These are phyloP conservation scores for Hortiboletus flavorubellus DNA, from an alignment of 768 basidiomycete species.

Conservation along the genomic window DNA sequence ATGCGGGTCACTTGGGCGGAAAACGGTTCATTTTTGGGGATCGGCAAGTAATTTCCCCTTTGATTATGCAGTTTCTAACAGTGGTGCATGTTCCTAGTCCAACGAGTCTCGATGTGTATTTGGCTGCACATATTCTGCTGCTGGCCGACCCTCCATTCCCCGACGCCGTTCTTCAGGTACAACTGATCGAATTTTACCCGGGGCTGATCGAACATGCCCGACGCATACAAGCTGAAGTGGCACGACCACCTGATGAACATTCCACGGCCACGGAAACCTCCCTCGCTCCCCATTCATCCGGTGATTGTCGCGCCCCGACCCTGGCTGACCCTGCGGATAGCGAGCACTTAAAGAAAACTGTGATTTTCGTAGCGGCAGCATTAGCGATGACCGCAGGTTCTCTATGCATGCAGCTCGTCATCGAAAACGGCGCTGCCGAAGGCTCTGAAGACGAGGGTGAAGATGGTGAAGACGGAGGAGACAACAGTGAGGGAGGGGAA, in stretches of 20 bases:
- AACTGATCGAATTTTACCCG: slow-evolving; percentile 56
- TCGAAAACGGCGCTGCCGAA: neutral
- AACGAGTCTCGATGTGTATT: slow-evolving; percentile 58
- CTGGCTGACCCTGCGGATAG: slow-evolving; percentile 39
- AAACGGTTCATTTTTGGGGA: slow-evolving; percentile 51
- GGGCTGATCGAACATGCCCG: slow-evolving; percentile 56
- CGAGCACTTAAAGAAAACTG: slow-evolving; percentile 46
- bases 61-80: neutral
- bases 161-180: slow-evolving; percentile 52
- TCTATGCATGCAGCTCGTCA: slow-evolving; percentile 15
- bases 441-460: neutral
- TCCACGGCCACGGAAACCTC: slow-evolving; percentile 27
- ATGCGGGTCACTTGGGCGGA: slow-evolving; percentile 50
- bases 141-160: slow-evolving; percentile 58
- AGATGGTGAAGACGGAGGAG: neutral
- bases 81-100: slow-evolving; percentile 38
- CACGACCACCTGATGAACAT: slow-evolving; percentile 26
- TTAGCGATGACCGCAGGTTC: slow-evolving; percentile 42
- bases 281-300: slow-evolving; percentile 35
- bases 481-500: neutral
- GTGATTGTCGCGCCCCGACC: slow-evolving; percentile 9
- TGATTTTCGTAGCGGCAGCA: slow-evolving; percentile 50
- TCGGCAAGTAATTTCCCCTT: slow-evolving; percentile 34
- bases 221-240: slow-evolving; percentile 39
- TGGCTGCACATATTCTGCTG: slow-evolving; percentile 68